Base-by-base conservation (phyloP, 257 asterid genomes). In the Primulina eburnea region DNA sequence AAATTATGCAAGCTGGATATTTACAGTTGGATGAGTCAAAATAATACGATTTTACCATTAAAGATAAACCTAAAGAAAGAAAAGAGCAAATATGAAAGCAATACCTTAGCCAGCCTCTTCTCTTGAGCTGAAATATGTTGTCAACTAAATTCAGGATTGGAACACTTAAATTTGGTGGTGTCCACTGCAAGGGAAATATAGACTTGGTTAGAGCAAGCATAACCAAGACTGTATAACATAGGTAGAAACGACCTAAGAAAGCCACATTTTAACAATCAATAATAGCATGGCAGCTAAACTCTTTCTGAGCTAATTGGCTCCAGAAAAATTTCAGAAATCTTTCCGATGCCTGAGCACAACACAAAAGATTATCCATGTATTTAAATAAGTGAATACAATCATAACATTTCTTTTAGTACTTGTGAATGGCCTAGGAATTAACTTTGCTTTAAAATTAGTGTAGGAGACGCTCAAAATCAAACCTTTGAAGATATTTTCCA, bases 91-190 rank as follows among this genome's bases (percentile, higher is more conserved):
- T 71, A 71, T 59, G 60, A 43, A 62, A 65, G 69, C 43, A 75
- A 82, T 76, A 92, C 99, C 99, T 89, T 77, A 94, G 79, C 99
- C 99, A 94, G 77, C 99, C 99, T 85, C 99, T 79, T 86, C 84
- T 83, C 67, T 94, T 89, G 78, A 94, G 99, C 88, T 89, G 98
- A 85, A 94, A 94, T 73, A 88, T 74, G 10, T 88, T 91, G 77
- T 94, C 98, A 77, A 94, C 99, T 67, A 94, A 85, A 84, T 91
- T 94, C 80, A 94, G 73, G 62, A 94, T 83, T 14, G 99, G 98
- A 73, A 94, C 89, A 71, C 95, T 91, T 74, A 94, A 78, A 73
- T 94, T 94, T 65, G 97, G 96, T 0, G 99, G 98, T 60, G 90
- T 82, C 99, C 99, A 94, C 99, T 94, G 96, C 89, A 82, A 78